Base-by-base conservation (phyloP, 768 basidiomycete species). In the Agrocybe chaxingu region DNA sequence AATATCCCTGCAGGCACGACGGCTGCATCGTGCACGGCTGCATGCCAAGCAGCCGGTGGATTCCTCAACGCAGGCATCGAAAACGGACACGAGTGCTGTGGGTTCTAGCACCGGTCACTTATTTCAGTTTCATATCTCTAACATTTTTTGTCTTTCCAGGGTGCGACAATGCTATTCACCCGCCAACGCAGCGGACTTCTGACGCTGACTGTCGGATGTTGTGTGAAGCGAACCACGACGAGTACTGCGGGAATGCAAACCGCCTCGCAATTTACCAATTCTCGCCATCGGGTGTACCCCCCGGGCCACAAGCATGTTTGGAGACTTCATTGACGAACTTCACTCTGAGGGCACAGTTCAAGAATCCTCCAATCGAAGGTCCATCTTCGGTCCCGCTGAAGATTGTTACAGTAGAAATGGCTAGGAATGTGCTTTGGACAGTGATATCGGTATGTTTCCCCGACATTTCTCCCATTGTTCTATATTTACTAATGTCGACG, bases 31-130 rank as follows among this genome's bases (percentile, higher is more conserved):
- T 81, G 79, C 56, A 76, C 73, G 2, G 60, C 72, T 11, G 75
- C 76, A 1, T 80, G 79, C 54, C 64, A 71, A 40, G 69, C 68
- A 30, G 67, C 72, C 6, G 66, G 66, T 16, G 65, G 63, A 12
- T 78, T 72, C 57, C 32, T 61, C 4, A 58, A 67, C 34, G 77
- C 78, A 0, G 79, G 79, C 13, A 47, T 77, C 41, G 78, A 81
- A 53, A 70, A 73, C 40, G 66, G 75, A 1, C 66, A 64, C 32
- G 73, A 80, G 57, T 79, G 79, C 57, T 80, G 79, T 80, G 48
- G 39, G 77, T 68, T 2, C 10, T 24, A 34, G 39, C 16, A 38
- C 37, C 12, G 19, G 1, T 13, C 16, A 13, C 31, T 24, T 7
- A 30, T 37, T 34, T 6, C n/a, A 45, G 9, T 12, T 40, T 36